Base-by-base conservation (phyloP, 768 basidiomycete species). In the Boletellus sp. region DNA sequence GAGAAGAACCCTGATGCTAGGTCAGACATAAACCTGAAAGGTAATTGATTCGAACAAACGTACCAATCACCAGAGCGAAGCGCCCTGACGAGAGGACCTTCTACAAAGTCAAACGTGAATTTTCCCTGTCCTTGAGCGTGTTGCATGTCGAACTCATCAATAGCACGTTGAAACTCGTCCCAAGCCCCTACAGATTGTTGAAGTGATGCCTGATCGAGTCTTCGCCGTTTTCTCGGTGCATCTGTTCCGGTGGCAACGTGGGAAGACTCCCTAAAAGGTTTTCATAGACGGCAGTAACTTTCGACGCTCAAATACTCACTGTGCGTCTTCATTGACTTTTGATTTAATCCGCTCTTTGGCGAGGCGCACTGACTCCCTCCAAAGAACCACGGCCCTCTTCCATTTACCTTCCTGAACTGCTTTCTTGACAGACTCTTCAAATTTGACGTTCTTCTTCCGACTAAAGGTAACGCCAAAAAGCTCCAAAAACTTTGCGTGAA, bases 1-100 rank as follows among this genome's bases (percentile, higher is more conserved):
- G 6, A 99, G 81, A 19, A 99, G 75, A 33, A 98, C 78, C 94
- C 94, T 96, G 51, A 31, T 2, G 13, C 26, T 36, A 17, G 24
- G 44, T 47, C 51, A 56, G 48, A 42, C 9, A 47, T 19, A 32
- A 23, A 28, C 4, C 15, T 40, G 32, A 44, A n/a, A 4, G 15
- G 31, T 19, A 26, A 42, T 31, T 4, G 16, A 34, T 6, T 47
- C 7, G 17, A 19, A 20, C 12, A 40, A 36, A 72, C 87, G 59
- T 60, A 95, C 96, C 96, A 99, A 64, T 95, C 83, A 6, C 96
- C 96, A 40, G 77, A 78, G 24, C 87, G 79, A 48, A 99, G 68
- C 3, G 96, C 96, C 58, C 85, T 89, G 20, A 96, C 83, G n/a
- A 99, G 73, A 12, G 96, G 94, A 0, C 95, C 96, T 63, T 99